Conservation (phyloP, 2,329 filamentous ascomycete genomes). For the Nothophoma quercina region DNA sequence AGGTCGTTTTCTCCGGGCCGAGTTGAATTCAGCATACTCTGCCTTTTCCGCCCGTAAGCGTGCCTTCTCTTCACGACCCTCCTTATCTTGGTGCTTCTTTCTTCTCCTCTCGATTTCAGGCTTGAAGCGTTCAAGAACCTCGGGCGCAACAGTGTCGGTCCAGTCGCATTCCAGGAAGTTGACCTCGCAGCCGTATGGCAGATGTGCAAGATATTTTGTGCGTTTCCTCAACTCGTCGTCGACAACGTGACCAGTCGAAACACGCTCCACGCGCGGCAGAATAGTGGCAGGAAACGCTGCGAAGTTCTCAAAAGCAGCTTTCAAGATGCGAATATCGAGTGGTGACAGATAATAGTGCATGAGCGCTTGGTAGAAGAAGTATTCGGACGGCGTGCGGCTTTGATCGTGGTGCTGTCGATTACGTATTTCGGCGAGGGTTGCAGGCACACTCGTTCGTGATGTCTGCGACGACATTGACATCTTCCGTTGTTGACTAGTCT, state of each 20-base stretch:
- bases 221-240: constrained; percentile 85
- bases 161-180: constrained; percentile 93
- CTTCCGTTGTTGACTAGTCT: constrained; percentile 29
- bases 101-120: constrained; percentile 78
- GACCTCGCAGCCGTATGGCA: constrained; percentile 90
- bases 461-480: constrained; percentile 43
- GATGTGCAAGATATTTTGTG: constrained; percentile 84
- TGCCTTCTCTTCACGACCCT: constrained; percentile 84
- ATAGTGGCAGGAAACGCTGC: constrained; percentile 84
- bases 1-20: constrained; percentile 67
- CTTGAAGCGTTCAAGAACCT: constrained; percentile 78
- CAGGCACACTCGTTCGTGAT: constrained; percentile 46
- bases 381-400: constrained; percentile 61
- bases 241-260: constrained; percentile 85
- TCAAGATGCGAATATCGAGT: constrained; percentile 90
- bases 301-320: constrained; percentile 86
- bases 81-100: constrained; percentile 82
- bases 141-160: constrained; percentile 83
- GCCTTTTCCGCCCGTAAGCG: constrained; percentile 80
- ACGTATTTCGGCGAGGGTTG: constrained; percentile 56
- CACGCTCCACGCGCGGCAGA: constrained; percentile 84
- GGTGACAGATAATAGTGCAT: constrained; percentile 90
- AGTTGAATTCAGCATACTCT: constrained; percentile 75
- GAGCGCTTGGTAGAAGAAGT: constrained; percentile 87
- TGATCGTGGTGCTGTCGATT: constrained; percentile 56